Base-by-base conservation (phyloP, 768 basidiomycete species). In the Daedaleopsis nitida region DNA sequence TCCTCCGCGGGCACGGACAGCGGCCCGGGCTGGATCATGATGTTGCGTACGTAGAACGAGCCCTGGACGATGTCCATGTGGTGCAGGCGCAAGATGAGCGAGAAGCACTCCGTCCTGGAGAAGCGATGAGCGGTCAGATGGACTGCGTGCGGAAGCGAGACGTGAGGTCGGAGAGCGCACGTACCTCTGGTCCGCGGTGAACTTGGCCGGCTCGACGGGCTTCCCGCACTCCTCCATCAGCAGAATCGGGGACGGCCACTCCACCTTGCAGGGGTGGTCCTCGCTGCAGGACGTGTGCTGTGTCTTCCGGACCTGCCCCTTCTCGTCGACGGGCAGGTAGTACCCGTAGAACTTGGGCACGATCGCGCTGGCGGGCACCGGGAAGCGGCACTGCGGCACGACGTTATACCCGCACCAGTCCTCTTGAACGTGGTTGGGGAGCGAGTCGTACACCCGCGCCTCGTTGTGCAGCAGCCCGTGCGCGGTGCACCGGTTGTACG, bases 341-440 rank as follows among this genome's bases (percentile, higher is more conserved):
- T 83, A 85, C 1, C 88, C 86, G 64, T 84, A 88, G 70, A 81
- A 88, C 68, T 86, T 85, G 0, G 87, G 86, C 3, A 84, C 81
- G 50, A 87, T 50, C 0, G 87, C 78, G 8, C 76, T 73, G 4
- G 82, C 73, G 3, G 83, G 82, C 0, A 80, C 77, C 0, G 84
- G 80, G 62, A 77, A 66, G 34, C 72, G 70, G 6, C 83, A 59
- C 3, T 81, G 81, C 12, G 64, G 64, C 1, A 81, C 65, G 43
- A 82, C 55, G 57, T 83, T 81, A 60, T 75, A 78, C 4, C 85
- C 84, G 60, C 68, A 79, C 78, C 78, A 84, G 49, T 83, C 79
- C 67, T 83, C 70, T 62, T 77, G 80, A 50, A 83, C 72, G 58
- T 82, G 77, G 13, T 60, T 52, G 2, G 81, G 79, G 66, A 86